Evolutionary conservation across 768 basidiomycete species (phyloP), one percentile per base, ranked within the genome.

Genomic region (Mycena amicta): DNA sequence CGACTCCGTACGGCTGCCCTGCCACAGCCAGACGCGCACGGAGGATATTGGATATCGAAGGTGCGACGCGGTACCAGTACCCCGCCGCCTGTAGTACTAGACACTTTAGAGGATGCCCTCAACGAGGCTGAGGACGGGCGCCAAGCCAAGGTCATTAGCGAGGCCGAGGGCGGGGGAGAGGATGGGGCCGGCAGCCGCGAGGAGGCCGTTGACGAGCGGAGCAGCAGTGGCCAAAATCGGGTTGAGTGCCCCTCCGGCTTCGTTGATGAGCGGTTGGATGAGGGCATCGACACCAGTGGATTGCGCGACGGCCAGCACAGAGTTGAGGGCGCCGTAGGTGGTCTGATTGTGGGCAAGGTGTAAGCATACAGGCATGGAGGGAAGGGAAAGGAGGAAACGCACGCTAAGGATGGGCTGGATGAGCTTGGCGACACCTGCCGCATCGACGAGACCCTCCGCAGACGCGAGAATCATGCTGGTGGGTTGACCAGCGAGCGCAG

Each of bases 271-370:
- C 3, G 62, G 62, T 20, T 23, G 18, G 39, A 63, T 20, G 55
- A 31, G n/a, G 8, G 50, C 43, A 4, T 20, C 49, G 27, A 47
- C 52, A 50, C 55, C 55, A 30, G 25, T 26, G 5, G 18, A 4
- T 12, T 52, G 27, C 28, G 52, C 55, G 28, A 52, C 41, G 55
- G 59, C 30, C 20, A 60, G 49, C 18, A 63, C 58, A 6, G 50
- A 5, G 27, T 50, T 37, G 33, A 46, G 15, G 0, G 47, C 47
- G 47, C 25, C 22, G 47, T 26, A 27, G 47, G 47, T 49, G 25
- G 22, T 49, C 41, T 43, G 20, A 5, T n/a, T n/a, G n/a, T n/a
- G n/a, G n/a, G n/a, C n/a, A n/a, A 22, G 20, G 41, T 6, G 20
- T 6, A 43, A 6, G 11, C 20, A 11, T 12, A 18, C 33, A 8